Conservation (phyloP, 495 filamentous ascomycete genomes). For the Bombardia bombarda region DNA sequence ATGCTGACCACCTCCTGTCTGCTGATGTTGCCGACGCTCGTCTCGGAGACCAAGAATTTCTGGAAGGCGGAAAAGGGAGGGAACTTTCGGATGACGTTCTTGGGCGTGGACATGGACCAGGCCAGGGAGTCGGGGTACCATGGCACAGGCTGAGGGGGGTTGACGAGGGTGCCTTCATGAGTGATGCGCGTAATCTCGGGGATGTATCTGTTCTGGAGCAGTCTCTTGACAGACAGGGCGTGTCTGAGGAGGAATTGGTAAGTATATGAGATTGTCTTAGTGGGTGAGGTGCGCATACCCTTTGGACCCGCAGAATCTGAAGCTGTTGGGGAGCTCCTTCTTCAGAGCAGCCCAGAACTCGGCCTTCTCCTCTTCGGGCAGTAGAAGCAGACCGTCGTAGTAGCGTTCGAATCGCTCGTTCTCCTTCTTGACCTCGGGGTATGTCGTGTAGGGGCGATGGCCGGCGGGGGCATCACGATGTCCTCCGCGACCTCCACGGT, state of each 20-base stretch:
- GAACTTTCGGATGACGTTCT: conserved; percentile 84
- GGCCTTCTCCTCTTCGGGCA: conserved; percentile 63
- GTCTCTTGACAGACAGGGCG: conserved; percentile 77
- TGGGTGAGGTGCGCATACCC: conserved; percentile 38
- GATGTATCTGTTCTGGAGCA: conserved; percentile 77
- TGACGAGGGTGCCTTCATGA: conserved; percentile 69
- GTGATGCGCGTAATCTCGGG: conserved; percentile 78
- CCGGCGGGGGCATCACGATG: conserved; percentile 12
- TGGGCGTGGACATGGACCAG: conserved; percentile 94
- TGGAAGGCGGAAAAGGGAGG: conserved; percentile 91
- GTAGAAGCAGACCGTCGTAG: conserved; percentile 68
- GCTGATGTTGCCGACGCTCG: conserved; percentile 92
- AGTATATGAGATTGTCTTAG: conserved; percentile 1
- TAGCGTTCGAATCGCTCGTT: conserved; percentile 75
- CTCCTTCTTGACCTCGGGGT: conserved; percentile 53
- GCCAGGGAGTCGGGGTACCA: conserved; percentile 94
- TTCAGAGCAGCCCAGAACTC: conserved; percentile 76
- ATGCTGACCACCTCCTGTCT: conserved; percentile 96
- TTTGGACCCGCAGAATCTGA: conserved; percentile 90
- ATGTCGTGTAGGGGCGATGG: conserved; percentile 34
- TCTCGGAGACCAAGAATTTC: conserved; percentile 96
- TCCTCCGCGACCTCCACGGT: conserved; percentile 12
- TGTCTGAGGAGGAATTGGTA: conserved; percentile 42
- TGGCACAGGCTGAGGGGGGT: conserved; percentile 67
- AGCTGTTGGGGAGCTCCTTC: conserved; percentile 86